Percentiles rank a stretch among this genome's conserved stretches.
phyloP scores from a whole-genome alignment of 768 basidiomycete genomes.

The Auricularia cornea region DNA sequence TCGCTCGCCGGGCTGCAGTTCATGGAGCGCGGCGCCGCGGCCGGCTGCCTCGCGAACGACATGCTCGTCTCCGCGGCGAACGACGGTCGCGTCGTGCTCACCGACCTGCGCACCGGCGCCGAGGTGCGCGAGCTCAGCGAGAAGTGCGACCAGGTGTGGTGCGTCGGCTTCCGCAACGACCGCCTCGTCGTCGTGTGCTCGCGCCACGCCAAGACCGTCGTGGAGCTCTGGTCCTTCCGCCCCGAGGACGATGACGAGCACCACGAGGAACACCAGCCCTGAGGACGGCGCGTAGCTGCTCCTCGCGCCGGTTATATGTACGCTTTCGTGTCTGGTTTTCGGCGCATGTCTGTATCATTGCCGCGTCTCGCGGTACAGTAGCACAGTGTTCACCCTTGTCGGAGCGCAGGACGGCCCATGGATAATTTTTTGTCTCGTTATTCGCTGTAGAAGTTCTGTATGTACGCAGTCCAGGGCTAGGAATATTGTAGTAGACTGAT shows the following conservation, averaged over 20 bases:
- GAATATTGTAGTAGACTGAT: too few relatives aligned
- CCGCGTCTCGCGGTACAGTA: too few relatives aligned
- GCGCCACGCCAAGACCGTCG: conserved; percentile 69
- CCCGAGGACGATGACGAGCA: conserved; percentile 9
- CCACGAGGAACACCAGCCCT: too few relatives aligned
- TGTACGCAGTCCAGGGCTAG: too few relatives aligned
- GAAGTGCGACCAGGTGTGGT: conserved; percentile 79
- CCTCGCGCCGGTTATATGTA: too few relatives aligned
- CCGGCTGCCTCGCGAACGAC: neutral
- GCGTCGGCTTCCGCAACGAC: conserved; percentile 65
- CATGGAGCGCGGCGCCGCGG: conserved; percentile 49
- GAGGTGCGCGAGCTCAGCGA: conserved; percentile 72
- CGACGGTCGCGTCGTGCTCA: conserved; percentile 75
- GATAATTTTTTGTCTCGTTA: too few relatives aligned
- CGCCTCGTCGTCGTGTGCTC: conserved; percentile 75
- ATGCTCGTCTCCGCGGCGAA: conserved; percentile 72
- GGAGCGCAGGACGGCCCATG: too few relatives aligned
- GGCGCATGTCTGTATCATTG: too few relatives aligned
- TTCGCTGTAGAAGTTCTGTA: too few relatives aligned
- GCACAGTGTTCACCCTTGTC: too few relatives aligned
- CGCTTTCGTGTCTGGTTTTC: too few relatives aligned
- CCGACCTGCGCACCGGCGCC: conserved; percentile 53
- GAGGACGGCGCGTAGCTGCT: too few relatives aligned
- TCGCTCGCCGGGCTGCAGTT: conserved; percentile 82
- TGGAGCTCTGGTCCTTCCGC: conserved; percentile 75